These are phyloP conservation scores for Nakazawaea ambrosiae DNA, from an alignment of 805 yeast genomes.

Conservation along the genomic window DNA sequence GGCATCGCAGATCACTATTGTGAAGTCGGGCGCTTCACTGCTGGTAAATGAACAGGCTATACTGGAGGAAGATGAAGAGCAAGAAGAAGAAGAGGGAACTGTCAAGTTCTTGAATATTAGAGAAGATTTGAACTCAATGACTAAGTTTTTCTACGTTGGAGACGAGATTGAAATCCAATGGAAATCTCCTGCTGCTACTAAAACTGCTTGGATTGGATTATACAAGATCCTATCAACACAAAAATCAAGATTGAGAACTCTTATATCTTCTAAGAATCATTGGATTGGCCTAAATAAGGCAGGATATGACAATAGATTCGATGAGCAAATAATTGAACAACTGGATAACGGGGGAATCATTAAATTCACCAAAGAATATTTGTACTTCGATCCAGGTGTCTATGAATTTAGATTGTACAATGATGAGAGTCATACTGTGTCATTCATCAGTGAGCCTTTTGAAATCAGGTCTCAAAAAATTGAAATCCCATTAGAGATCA, in stretches of 20 bases:
- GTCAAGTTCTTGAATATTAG: conserved; percentile 17
- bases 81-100: conserved; percentile 17
- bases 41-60: conserved; percentile 20
- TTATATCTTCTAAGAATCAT: conserved; percentile 55
- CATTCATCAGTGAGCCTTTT: conserved; percentile 57
- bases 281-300: conserved; percentile 45
- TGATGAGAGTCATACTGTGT: conserved; percentile 63
- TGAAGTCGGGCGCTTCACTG: neutral
- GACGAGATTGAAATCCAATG: conserved; percentile 47
- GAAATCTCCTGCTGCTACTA: conserved; percentile 38
- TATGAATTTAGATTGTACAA: conserved; percentile 72
- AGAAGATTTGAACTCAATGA: conserved; percentile 8
- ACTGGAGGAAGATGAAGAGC: conserved; percentile 21
- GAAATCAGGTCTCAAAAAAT: conserved; percentile 42
- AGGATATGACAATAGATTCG: conserved; percentile 23
- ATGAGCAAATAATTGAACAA: conserved; percentile 5
- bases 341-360: conserved; percentile 33
- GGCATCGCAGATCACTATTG: conserved; percentile 9
- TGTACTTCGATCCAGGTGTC: conserved; percentile 62
- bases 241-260: conserved; percentile 46
- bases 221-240: conserved; percentile 59
- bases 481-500: conserved; percentile 27
- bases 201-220: conserved; percentile 71
- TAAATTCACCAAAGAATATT: conserved; percentile 37
- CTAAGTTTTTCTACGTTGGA: conserved; percentile 36